A percentile compares a stretch with the other conserved stretches of the same genome.
Evolutionary conservation across 179 eudicot species (phyloP).

Genomic region (Spergularia azorica): DNA sequence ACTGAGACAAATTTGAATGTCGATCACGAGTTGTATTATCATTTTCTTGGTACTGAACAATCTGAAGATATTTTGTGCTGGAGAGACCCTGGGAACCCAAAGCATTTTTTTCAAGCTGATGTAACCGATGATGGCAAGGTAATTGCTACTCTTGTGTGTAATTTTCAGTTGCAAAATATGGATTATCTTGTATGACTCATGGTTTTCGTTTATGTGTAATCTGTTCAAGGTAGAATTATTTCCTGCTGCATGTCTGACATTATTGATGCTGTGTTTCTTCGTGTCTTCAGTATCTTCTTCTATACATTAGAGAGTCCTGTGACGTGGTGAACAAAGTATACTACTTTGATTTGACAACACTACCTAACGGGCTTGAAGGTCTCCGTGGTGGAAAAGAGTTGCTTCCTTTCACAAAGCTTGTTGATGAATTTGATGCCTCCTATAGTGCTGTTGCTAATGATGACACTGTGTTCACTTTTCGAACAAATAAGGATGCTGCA

Average conservation of each 20-base stretch:
- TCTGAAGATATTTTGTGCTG: slow-evolving; percentile 95
- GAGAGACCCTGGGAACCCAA: slow-evolving; percentile 89
- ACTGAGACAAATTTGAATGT: slow-evolving; percentile 88
- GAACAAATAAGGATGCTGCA: slow-evolving; percentile 87
- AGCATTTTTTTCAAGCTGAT: slow-evolving; percentile 45
- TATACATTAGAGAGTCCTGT: slow-evolving; percentile 51
- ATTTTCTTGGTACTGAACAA: slow-evolving; percentile 93
- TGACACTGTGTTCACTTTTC: slow-evolving; percentile 73
- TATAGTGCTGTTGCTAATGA: slow-evolving; percentile 78
- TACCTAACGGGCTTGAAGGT: slow-evolving; percentile 69
- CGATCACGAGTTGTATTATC: slow-evolving; percentile 80
- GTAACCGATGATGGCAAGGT: slow-evolving; percentile 98
- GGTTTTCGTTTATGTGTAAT: neutral
- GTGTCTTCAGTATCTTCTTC: slow-evolving; percentile 38
- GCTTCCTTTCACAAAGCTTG: slow-evolving; percentile 82
- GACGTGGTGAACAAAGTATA: slow-evolving; percentile 80
- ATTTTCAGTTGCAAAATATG: slow-evolving; percentile 6
- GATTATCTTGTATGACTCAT: neutral
- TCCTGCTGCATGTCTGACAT: neutral
- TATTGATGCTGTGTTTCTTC: no score
- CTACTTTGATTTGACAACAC: slow-evolving; percentile 67
- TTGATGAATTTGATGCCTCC: slow-evolving; percentile 82
- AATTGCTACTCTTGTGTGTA: slow-evolving; percentile 20
- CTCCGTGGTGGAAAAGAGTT: slow-evolving; percentile 51
- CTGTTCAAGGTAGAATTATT: neutral